Percentiles rank a stretch among this genome's conserved stretches.
Conservation (phyloP, 2,329 filamentous ascomycete species). For the Fusarium verticillioides region DNA sequence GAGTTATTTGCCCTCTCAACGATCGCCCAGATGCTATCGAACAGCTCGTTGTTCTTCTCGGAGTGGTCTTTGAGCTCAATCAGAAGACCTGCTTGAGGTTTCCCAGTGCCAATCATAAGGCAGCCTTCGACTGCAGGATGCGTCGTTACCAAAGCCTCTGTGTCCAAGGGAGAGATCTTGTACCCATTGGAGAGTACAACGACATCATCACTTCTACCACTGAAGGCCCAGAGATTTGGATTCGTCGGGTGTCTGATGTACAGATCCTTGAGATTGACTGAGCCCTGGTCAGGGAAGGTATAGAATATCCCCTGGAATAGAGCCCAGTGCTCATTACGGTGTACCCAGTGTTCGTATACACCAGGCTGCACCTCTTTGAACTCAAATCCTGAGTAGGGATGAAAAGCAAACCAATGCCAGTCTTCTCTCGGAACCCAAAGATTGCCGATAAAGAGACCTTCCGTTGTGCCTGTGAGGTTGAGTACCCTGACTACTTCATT, state of each 20-base stretch:
- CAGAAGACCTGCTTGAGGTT: neutral
- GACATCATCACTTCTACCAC: constrained; percentile 47
- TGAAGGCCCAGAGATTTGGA: constrained; percentile 45
- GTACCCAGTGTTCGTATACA: constrained; percentile 49
- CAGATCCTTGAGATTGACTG: constrained; percentile 47
- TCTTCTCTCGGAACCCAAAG: constrained; percentile 42
- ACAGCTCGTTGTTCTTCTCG: neutral
- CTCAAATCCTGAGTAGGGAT: constrained; percentile 50
- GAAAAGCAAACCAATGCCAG: constrained; percentile 50
- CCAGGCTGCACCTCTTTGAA: constrained; percentile 47
- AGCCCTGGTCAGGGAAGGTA: constrained; percentile 45
- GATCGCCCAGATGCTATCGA: constrained; percentile 1
- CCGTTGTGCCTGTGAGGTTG: constrained; percentile 50
- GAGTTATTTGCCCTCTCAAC: constrained; percentile 4
- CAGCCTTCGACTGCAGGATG: constrained; percentile 42
- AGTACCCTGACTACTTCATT: constrained; percentile 49
- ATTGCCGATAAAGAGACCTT: constrained; percentile 50
- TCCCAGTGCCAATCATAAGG: neutral
- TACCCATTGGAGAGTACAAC: constrained; percentile 48
- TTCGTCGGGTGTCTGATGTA: constrained; percentile 45
- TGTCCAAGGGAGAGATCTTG: constrained; percentile 48
- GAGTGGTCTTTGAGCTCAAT: neutral
- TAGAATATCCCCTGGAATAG: constrained; percentile 45
- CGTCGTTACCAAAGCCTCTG: constrained; percentile 42
- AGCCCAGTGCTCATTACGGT: constrained; percentile 44